Evolutionary conservation across 306 rosid species (phyloP), one percentile per base, ranked within the genome.

Genomic region (Prinsepia uniflora): DNA sequence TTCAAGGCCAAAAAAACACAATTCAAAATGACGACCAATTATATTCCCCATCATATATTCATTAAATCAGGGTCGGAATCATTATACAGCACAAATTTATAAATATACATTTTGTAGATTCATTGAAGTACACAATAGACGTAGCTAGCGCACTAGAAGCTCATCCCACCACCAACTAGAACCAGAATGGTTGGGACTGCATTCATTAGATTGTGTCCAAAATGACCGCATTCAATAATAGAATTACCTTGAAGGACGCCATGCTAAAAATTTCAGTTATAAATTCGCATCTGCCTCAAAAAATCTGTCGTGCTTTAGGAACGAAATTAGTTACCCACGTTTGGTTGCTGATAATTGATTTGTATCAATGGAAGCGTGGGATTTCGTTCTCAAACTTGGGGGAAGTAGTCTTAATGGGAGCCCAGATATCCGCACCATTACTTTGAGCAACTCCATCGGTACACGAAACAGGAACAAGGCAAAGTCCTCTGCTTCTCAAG

Each of bases 341-440:
- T 56, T 40, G 79, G 73, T 65, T 44, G 54, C 79, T 73, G 59
- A 65, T 69, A 70, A 45, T 68, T 34, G 50, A 73, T 75, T 55
- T 62, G 59, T 67, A 78, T 88, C 83, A 88, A 62, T 81, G 69
- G 66, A 82, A 85, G 71, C 82, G 86, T 10, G 92, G 74, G 52
- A 73, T 55, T 44, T 72, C 53, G 18, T 74, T 83, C 72, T 85
- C 92, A 15, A 65, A 60, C 74, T 79, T 81, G 6, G 96, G 89
- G 19, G 95, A 86, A 52, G 81, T 73, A 39, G 85, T 84, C 83
- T 94, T 90, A 58, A 86, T 85, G 18, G 99, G 99, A 17, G 99
- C 97, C 99, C 99, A 94, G 56, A 94, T 91, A 74, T 94, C 99
- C 46, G 99, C 99, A 46, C 99, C 99, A 60, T 94, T 94, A 79